Evolutionary conservation across 805 yeast genomes (phyloP), one percentile per base, ranked within the genome.

Genomic region (Debaryomyces prosopidis): DNA sequence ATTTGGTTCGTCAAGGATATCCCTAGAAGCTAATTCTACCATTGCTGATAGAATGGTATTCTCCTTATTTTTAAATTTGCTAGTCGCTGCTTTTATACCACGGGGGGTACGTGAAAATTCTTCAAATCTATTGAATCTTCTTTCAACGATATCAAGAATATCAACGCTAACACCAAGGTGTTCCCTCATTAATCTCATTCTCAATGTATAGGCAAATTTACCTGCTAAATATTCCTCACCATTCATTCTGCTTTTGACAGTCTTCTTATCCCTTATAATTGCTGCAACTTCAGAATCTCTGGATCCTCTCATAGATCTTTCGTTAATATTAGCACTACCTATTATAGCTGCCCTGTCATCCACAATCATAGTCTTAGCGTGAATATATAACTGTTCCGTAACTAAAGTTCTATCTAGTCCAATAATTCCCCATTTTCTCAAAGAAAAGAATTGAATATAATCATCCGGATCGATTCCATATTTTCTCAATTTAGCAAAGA

Each of bases 251-350:
- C 84, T 76, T 39, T 69, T 65, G 5, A 90, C 71, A 50, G 84
- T 77, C 50, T 85, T 88, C 8, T 85, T 81, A 58, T 94, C 99
- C 51, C 97, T 79, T 4, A 94, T 82, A 44, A 92, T 68, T 1
- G 91, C 89, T 3, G 97, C 96, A 34, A 94, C 85, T 59, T 94
- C 99, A 4, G 97, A 90, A 61, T 94, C 99, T 62, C 99, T 77
- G 16, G 76, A 75, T 12, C 99, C 99, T 55, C 94, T 76, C 89
- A 91, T 91, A 0, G 98, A 92, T 57, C 99, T 78, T 63, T 94
- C 99, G 60, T 94, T 94, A 49, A 94, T 89, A 59, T 94, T 94
- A 0, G 99, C 99, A 58, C 97, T 89, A 2, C 99, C 99, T 58
- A 94, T 91, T 36, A 94, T 86, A 4, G 96, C 97, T 38, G 85